phyloP scores from a whole-genome alignment of 2,329 filamentous ascomycete genomes.

The Ophiostoma sp. region DNA sequence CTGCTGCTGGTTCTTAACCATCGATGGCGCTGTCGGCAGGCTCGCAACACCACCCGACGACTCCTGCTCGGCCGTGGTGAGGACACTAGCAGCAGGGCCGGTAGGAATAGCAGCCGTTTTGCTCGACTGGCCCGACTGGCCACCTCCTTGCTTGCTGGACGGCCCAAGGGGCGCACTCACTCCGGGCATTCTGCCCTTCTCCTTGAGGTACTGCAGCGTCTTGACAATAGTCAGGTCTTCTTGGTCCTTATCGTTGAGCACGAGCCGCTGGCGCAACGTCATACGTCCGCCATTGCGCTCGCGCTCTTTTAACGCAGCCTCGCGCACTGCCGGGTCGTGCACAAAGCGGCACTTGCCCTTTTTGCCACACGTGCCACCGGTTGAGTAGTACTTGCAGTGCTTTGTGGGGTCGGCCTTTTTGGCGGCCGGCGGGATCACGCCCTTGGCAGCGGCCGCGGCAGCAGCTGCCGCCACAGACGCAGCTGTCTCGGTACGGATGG shows the following conservation, averaged over 20 bases:
- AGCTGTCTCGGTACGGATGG: constrained; percentile 46
- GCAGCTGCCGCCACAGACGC: constrained; percentile 25
- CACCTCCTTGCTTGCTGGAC: not conserved
- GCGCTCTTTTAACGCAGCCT: constrained; percentile 63
- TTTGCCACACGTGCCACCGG: constrained; percentile 68
- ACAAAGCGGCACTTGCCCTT: constrained; percentile 75
- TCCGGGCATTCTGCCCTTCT: constrained; percentile 55
- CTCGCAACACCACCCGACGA: constrained; percentile 21
- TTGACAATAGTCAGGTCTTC: constrained; percentile 66
- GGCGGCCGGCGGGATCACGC: constrained; percentile 44
- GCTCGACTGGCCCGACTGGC: not conserved
- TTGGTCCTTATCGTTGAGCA: constrained; percentile 67
- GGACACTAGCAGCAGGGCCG: not conserved
- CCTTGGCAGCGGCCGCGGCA: constrained; percentile 14
- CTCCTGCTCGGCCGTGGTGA: not conserved
- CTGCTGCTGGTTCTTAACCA: constrained; percentile 29
- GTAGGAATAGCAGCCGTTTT: not conserved
- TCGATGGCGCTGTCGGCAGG: constrained; percentile 29
- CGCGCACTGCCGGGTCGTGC: constrained; percentile 63
- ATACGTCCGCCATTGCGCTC: constrained; percentile 65
- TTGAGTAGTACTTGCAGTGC: constrained; percentile 71
- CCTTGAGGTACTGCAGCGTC: constrained; percentile 64
- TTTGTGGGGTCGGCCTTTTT: constrained; percentile 62
- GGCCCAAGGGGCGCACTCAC: constrained; percentile 22
- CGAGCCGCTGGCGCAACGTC: constrained; percentile 65